Base-by-base conservation (phyloP, 1,284 basidiomycete species). In the Cryptococcus floricola region DNA sequence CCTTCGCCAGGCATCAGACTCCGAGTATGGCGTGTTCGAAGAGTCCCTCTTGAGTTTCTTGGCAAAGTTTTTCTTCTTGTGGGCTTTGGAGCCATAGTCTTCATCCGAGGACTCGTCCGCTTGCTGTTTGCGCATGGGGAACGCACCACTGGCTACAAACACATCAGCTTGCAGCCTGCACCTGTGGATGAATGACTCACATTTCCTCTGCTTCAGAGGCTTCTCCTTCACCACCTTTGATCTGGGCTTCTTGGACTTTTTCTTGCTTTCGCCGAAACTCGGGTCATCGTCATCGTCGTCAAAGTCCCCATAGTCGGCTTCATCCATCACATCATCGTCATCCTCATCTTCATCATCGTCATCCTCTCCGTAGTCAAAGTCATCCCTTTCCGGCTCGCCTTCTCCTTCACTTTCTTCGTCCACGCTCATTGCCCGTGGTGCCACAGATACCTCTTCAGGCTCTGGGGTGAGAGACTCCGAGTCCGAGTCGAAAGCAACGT, bases 61-160 rank as follows among this genome's bases (percentile, higher is more conserved):
- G 57, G 78, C 82, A 67, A 77, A 79, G 73, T 83, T 86, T 79
- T 89, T 90, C 80, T 88, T 89, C 80, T 90, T 91, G 80, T 90
- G 88, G 42, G 88, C 84, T 59, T 88, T 87, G 37, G 85, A 81
- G 39, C 87, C 90, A 69, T 93, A 94, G 68, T 93, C 90, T 12
- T 89, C 92, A 71, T 91, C 90, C 4, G 89, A 91, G 5, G 74
- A 74, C 18, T 44, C 45, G 7, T 57, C 65, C 5, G 70, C 70
- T 4, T 59, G 50, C 16, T 65, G 64, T 1, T 65, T 58, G 10
- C 71, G 64, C 19, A 55, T 48, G 5, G 68, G 70, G 52, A 73
- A 70, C 28, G 62, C 43, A 16, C 59, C 66, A 12, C 58, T 43
- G 12, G 68, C 60, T 65, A 58, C 39, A 23, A 44, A 23, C 1